phyloP scores from a whole-genome alignment of 2,329 filamentous ascomycete species.

The Penicillium griseofulvum region DNA sequence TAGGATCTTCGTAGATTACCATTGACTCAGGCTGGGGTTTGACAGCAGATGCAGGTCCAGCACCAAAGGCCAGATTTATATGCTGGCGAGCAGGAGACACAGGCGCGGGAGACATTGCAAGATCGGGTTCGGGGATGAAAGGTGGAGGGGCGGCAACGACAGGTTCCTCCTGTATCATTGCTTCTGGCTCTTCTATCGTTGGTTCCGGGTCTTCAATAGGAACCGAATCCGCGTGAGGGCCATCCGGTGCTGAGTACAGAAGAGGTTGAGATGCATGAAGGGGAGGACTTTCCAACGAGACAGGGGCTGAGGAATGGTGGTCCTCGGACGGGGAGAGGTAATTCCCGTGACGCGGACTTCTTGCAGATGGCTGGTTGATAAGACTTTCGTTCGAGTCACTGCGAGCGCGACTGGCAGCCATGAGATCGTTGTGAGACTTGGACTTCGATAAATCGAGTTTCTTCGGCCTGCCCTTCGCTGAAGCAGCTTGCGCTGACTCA shows the following conservation, averaged over 20 bases:
- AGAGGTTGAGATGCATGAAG: slow-evolving; percentile 15
- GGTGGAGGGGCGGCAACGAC: slow-evolving; percentile 3
- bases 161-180: slow-evolving; percentile 9
- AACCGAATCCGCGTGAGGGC: slow-evolving; percentile 7
- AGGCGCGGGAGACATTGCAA: not conserved
- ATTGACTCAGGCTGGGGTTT: slow-evolving; percentile 20
- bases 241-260: not conserved
- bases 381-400: slow-evolving; percentile 26
- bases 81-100: not conserved
- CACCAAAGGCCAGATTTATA: slow-evolving; percentile 4
- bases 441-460: slow-evolving; percentile 33
- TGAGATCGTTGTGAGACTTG: slow-evolving; percentile 26
- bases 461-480: slow-evolving; percentile 34
- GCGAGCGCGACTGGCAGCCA: slow-evolving; percentile 28
- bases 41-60: slow-evolving; percentile 7
- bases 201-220: slow-evolving; percentile 13
- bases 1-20: slow-evolving; percentile 28
- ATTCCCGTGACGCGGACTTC: slow-evolving; percentile 8
- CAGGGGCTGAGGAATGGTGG: slow-evolving; percentile 39
- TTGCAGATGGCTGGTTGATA: slow-evolving; percentile 9
- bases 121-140: not conserved
- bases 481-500: slow-evolving; percentile 29
- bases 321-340: slow-evolving; percentile 53
- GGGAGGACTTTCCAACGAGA: slow-evolving; percentile 22
- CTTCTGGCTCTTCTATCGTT: slow-evolving; percentile 8